Evolutionary conservation across 202 grass and related monocot genomes (phyloP).

Genomic region (Digitaria exilis): DNA sequence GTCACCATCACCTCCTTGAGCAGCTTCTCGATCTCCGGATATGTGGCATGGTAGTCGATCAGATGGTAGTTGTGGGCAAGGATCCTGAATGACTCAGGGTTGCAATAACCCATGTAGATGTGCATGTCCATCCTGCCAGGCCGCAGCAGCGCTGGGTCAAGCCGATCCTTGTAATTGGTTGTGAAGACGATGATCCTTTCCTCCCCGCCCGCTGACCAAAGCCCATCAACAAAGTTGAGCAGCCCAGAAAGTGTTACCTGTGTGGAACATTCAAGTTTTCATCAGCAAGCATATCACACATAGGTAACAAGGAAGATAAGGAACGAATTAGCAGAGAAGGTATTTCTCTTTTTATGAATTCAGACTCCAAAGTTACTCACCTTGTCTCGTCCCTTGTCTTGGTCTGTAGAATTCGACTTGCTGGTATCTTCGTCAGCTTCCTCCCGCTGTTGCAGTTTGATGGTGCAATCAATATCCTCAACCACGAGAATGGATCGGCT

Average conservation of each 20-base stretch:
- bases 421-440: not conserved
- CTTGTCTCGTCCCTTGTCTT: slow-evolving; percentile 42
- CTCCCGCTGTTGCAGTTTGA: slow-evolving; percentile 48
- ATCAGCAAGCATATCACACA: not conserved
- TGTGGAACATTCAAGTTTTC: slow-evolving; percentile 5
- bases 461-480: slow-evolving; percentile 83
- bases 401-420: not conserved
- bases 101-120: slow-evolving; percentile 65
- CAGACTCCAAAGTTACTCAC: slow-evolving; percentile 30
- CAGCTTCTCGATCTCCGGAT: slow-evolving; percentile 55
- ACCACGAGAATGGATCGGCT: slow-evolving; percentile 80
- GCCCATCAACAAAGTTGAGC: slow-evolving; percentile 86
- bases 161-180: slow-evolving; percentile 83
- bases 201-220: slow-evolving; percentile 42
- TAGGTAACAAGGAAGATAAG: not conserved
- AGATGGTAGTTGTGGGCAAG: slow-evolving; percentile 69
- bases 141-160: slow-evolving; percentile 20
- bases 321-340: not conserved
- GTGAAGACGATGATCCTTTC: slow-evolving; percentile 35
- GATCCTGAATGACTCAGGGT: slow-evolving; percentile 51
- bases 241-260: slow-evolving; percentile 85
- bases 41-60: slow-evolving; percentile 48
- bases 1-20: slow-evolving; percentile 61
- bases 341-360: not conserved
- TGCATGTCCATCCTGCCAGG: slow-evolving; percentile 13